These are phyloP conservation scores for Proliferodiscus dingleyae DNA, from an alignment of 2,329 filamentous ascomycete species.

Conservation along the genomic window DNA sequence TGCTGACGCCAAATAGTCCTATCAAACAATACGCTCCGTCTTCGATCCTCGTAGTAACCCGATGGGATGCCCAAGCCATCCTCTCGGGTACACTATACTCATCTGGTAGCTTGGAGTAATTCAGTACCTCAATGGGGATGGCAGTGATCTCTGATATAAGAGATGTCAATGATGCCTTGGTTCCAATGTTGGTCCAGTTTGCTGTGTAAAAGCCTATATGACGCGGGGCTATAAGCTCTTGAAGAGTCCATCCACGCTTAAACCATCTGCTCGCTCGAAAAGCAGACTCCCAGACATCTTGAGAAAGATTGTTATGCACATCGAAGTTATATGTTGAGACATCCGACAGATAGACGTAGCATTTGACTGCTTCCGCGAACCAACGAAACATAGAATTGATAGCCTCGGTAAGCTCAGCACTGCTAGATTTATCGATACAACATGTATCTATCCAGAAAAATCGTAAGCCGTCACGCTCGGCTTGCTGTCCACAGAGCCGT, in stretches of 20 bases:
- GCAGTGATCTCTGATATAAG: slow-evolving; percentile 9
- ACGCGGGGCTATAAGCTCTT: slow-evolving; percentile 10
- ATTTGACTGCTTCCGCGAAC: no score
- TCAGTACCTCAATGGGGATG: slow-evolving; percentile 21
- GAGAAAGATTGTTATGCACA: not conserved
- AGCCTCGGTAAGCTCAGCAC: no score
- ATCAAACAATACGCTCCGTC: slow-evolving; percentile 30
- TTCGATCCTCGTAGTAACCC: slow-evolving; percentile 27
- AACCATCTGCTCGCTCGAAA: slow-evolving; percentile 9
- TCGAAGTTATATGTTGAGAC: slow-evolving; percentile 19
- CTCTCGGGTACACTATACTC: slow-evolving; percentile 28
- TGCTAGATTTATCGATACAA: slow-evolving; percentile 24
- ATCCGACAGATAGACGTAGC: no score
- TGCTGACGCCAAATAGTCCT: slow-evolving; percentile 31
- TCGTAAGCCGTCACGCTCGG: slow-evolving; percentile 3
- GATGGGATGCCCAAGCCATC: slow-evolving; percentile 35
- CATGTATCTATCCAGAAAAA: slow-evolving; percentile 16
- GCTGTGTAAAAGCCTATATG: slow-evolving; percentile 12
- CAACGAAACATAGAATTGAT: no score
- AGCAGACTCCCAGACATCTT: not conserved
- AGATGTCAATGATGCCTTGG: slow-evolving; percentile 4
- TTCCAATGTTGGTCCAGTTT: slow-evolving; percentile 13
- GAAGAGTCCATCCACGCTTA: slow-evolving; percentile 7
- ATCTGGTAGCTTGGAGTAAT: not conserved
- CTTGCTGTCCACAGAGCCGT: slow-evolving; percentile 1